Conservation (phyloP, 225 moss, liverwort and hornwort species). For the Physcomitrium patens region DNA sequence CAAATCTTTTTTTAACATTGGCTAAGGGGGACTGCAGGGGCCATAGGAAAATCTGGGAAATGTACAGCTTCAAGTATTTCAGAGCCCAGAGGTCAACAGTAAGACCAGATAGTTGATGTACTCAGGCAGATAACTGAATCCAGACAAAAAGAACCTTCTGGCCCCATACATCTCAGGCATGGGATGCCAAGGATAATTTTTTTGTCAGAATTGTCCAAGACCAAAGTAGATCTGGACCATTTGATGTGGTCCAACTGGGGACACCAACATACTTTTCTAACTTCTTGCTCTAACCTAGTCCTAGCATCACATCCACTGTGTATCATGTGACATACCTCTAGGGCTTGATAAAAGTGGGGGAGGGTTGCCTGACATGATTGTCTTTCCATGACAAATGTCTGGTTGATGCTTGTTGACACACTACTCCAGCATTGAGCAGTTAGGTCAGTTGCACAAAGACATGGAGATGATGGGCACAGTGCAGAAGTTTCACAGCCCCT, state of each 20-base stretch:
- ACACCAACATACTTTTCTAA: not conserved
- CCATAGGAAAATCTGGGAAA: not conserved
- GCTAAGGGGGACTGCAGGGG: not conserved
- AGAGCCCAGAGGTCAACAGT: conserved; percentile 17
- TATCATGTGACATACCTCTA: not conserved
- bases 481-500: conserved; percentile 17
- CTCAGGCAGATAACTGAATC: not conserved
- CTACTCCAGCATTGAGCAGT: not conserved
- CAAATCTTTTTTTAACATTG: conserved; percentile 18
- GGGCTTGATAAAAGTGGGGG: not conserved
- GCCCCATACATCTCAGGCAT: not conserved
- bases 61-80: not conserved
- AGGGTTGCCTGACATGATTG: not conserved
- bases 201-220: not conserved
- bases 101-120: not conserved
- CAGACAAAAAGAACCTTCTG: not conserved
- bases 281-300: conserved; percentile 26
- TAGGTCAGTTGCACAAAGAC: not conserved
- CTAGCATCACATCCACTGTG: conserved; percentile 32
- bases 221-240: too few relatives aligned
- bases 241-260: too few relatives aligned
- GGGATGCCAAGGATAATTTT: not conserved
- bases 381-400: not conserved
- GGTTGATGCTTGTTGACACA: not conserved
- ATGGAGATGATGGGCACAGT: conserved; percentile 16